Evolutionary conservation across 2,329 filamentous ascomycete genomes (phyloP).

Genomic region (Graphilbum sp.): DNA sequence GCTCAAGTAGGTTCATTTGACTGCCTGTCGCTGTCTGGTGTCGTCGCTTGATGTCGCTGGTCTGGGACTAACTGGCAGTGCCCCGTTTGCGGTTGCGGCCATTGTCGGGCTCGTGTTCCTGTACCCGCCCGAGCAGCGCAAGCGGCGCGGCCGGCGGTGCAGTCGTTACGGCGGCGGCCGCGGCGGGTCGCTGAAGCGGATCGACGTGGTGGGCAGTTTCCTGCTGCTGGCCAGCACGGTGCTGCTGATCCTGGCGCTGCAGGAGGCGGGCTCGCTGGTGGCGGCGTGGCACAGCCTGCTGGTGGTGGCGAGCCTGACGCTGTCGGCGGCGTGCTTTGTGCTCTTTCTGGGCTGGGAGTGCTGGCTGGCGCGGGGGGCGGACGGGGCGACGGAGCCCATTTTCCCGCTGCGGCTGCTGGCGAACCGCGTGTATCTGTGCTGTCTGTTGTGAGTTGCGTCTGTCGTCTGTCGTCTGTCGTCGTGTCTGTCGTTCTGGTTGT

Average conservation of each 20-base stretch:
- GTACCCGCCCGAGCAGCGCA: slow-evolving; percentile 11
- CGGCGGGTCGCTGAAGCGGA: slow-evolving; percentile 3
- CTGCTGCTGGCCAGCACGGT: slow-evolving; percentile 34
- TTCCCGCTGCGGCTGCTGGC: slow-evolving; percentile 32
- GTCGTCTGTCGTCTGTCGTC: background rate
- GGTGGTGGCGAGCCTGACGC: slow-evolving; percentile 30
- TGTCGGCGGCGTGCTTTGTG: slow-evolving; percentile 30
- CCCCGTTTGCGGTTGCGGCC: slow-evolving; percentile 14
- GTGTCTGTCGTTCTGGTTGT: no score
- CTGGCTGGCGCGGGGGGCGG: slow-evolving; percentile 21
- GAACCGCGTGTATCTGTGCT: slow-evolving; percentile 32
- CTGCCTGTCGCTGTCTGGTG: background rate
- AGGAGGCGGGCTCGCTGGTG: slow-evolving; percentile 36
- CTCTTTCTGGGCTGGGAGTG: slow-evolving; percentile 35
- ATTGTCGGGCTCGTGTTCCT: slow-evolving; percentile 27
- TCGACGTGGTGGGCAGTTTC: slow-evolving; percentile 14
- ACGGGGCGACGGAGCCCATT: slow-evolving; percentile 32
- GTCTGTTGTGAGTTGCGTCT: slow-evolving; percentile 24
- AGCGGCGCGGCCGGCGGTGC: background rate
- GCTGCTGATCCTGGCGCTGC: slow-evolving; percentile 37
- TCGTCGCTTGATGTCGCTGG: background rate
- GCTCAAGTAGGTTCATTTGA: slow-evolving; percentile 32
- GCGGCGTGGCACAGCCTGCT: slow-evolving; percentile 33
- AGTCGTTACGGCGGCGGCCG: background rate
- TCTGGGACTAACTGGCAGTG: slow-evolving; percentile 1